Conservation (phyloP, 495 filamentous ascomycete species). For the Annulohypoxylon maeteangense region DNA sequence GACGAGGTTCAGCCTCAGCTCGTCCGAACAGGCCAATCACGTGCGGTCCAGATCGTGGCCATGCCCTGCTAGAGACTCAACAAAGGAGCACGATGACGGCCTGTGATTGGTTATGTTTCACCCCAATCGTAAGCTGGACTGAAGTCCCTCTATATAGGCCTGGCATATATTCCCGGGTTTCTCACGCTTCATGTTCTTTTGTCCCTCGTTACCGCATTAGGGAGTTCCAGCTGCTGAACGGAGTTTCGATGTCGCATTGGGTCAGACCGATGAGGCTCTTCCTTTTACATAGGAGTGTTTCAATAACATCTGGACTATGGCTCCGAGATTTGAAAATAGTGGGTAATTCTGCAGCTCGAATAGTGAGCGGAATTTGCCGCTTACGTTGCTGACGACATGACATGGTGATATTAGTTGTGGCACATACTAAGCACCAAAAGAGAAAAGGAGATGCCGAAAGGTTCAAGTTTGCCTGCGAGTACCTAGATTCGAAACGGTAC, state of each 20-base stretch:
- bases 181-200: neutral
- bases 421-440: neutral
- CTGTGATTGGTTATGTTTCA: constrained; percentile 18
- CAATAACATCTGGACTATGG: neutral
- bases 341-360: neutral
- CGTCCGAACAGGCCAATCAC: constrained; percentile 21
- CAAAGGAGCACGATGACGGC: neutral
- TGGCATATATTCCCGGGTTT: neutral
- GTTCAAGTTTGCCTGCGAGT: neutral
- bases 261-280: constrained; percentile 1
- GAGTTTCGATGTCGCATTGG: neutral
- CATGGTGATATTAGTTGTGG: neutral
- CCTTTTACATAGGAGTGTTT: neutral
- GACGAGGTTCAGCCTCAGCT: constrained; percentile 23
- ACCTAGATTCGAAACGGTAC: neutral
- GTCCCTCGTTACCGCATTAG: neutral
- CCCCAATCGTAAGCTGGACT: neutral
- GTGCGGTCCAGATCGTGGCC: constrained; percentile 16
- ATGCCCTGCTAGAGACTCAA: constrained; percentile 9
- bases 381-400: neutral
- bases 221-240: neutral
- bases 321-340: neutral
- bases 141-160: neutral
- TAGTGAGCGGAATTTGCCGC: neutral
- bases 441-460: neutral